Evolutionary conservation across 2,329 filamentous ascomycete species (phyloP).

Genomic region (Grosmannia serpens): DNA sequence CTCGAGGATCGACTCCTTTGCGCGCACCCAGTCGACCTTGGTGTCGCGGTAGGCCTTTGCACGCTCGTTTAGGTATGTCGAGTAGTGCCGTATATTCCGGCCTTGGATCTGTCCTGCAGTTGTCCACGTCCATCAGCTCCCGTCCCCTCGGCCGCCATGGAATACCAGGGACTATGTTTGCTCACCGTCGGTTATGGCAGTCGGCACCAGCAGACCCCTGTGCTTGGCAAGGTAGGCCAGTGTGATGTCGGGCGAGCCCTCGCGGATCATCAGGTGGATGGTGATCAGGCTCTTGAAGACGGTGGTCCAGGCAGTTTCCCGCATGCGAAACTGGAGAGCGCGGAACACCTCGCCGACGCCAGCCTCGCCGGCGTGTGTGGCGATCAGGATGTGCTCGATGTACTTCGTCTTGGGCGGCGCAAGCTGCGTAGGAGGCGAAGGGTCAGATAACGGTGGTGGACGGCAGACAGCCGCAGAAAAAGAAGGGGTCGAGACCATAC

Average conservation of each 20-base stretch:
- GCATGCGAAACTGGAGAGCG: conserved; percentile 73
- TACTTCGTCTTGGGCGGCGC: conserved; percentile 98
- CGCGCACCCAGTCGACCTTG: conserved; percentile 80
- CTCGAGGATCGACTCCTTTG: conserved; percentile 72
- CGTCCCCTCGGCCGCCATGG: too few species aligned
- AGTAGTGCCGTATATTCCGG: conserved; percentile 85
- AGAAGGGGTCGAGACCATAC: conserved; percentile 30
- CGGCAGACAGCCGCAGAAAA: not conserved
- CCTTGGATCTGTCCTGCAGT: conserved; percentile 78
- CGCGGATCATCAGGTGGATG: conserved; percentile 92
- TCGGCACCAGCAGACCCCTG: conserved; percentile 74
- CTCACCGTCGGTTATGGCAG: conserved; percentile 84
- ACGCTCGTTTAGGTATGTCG: conserved; percentile 73
- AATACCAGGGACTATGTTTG: too few species aligned
- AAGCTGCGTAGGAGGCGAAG: conserved; percentile 40
- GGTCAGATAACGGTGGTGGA: conserved; percentile 4
- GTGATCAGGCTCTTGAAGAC: conserved; percentile 97
- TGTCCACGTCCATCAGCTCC: not conserved
- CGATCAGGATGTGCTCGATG: conserved; percentile 93
- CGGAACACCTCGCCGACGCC: conserved; percentile 94
- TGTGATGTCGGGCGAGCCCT: conserved; percentile 82
- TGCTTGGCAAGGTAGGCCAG: conserved; percentile 74
- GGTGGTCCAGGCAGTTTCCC: conserved; percentile 98
- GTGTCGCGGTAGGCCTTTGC: conserved; percentile 74
- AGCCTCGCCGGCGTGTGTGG: conserved; percentile 87